phyloP scores from a whole-genome alignment of 148 eudicot species.

The Rheum nobile region DNA sequence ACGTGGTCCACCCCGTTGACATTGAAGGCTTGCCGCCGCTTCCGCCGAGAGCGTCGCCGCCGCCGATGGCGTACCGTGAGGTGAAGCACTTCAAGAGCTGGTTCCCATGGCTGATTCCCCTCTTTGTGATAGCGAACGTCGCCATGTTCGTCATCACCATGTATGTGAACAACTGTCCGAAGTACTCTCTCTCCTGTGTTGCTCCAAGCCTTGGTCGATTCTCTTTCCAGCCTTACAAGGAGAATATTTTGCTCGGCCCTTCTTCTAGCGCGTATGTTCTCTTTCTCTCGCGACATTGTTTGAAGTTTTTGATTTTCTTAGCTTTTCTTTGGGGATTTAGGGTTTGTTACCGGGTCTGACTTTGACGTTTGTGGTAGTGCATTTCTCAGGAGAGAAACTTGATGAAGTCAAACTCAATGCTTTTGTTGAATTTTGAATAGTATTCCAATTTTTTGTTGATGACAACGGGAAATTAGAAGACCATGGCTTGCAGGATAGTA shows the following conservation, averaged over 20 bases:
- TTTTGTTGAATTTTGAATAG: neutral
- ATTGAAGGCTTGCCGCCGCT: neutral
- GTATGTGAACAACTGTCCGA: slow-evolving; percentile 77
- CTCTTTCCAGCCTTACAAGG: slow-evolving; percentile 77
- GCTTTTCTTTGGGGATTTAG: neutral
- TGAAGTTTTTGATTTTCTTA: neutral
- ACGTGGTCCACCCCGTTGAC: slow-evolving; percentile 6
- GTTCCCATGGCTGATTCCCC: slow-evolving; percentile 58
- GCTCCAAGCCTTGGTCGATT: slow-evolving; percentile 49
- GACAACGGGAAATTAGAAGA: neutral
- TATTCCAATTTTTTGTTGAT: neutral
- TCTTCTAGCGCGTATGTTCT: slow-evolving; percentile 62
- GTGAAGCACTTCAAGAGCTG: slow-evolving; percentile 43
- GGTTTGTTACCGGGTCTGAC: neutral
- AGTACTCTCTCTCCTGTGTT: slow-evolving; percentile 42
- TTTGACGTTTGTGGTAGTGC: neutral
- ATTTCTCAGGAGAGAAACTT: neutral
- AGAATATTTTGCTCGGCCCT: slow-evolving; percentile 85
- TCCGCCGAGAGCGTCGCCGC: slow-evolving; percentile 3
- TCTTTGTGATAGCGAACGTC: slow-evolving; percentile 44
- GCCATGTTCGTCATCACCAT: slow-evolving; percentile 48
- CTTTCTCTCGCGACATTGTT: neutral
- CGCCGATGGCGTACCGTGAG: slow-evolving; percentile 2
- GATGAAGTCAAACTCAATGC: neutral
- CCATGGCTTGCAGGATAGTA: neutral